phyloP scores from a whole-genome alignment of 169 alveolate genomes.

The Plasmodium adleri region DNA sequence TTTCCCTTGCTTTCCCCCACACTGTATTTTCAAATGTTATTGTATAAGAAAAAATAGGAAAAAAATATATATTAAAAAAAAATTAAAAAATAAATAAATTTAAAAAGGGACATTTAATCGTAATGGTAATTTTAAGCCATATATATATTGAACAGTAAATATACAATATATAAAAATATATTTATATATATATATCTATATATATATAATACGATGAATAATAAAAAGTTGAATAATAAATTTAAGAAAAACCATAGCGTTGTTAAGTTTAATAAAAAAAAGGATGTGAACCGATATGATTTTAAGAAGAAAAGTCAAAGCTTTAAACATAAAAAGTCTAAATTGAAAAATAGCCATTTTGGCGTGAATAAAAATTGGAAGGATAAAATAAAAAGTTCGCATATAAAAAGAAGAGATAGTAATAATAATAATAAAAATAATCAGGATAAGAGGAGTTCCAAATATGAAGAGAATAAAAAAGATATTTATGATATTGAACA shows the following conservation, averaged over 20 bases:
- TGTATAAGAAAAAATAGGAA: no score
- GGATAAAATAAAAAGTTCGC: slow-evolving; percentile 14
- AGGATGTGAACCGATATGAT: slow-evolving; percentile 14
- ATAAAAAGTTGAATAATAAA: slow-evolving; percentile 29
- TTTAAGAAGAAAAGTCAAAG: slow-evolving; percentile 40
- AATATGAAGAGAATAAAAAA: slow-evolving; percentile 1
- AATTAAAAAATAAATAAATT: no score
- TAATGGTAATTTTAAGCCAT: no score
- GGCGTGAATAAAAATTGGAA: slow-evolving; percentile 32
- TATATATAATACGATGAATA: slow-evolving; percentile 10
- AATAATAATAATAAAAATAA: slow-evolving; percentile 25
- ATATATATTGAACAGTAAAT: not conserved
- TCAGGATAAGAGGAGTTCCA: not conserved
- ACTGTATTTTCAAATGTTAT: no score
- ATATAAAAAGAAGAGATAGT: slow-evolving; percentile 12
- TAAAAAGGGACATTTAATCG: no score
- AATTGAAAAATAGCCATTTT: slow-evolving; percentile 33
- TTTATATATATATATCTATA: not conserved
- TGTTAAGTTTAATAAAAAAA: not conserved
- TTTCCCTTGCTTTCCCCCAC: no score
- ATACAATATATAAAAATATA: not conserved
- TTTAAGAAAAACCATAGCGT: not conserved
- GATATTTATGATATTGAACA: slow-evolving; percentile 16
- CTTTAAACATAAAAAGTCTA: slow-evolving; percentile 37
- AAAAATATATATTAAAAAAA: no score